Evolutionary conservation across 768 basidiomycete species (phyloP).

Genomic region (Phanerodontia chrysosporium): DNA sequence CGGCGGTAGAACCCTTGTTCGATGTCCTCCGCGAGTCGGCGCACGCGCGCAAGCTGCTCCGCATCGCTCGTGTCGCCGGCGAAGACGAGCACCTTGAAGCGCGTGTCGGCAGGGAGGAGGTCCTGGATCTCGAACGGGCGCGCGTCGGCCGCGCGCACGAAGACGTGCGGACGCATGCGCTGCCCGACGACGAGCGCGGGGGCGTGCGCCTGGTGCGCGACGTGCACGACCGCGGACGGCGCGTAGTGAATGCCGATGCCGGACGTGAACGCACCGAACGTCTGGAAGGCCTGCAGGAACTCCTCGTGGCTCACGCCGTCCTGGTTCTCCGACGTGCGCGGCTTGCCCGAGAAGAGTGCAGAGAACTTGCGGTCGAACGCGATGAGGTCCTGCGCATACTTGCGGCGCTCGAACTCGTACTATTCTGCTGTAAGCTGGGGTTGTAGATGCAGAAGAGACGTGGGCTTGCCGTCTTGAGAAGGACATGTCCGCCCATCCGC

Average conservation of each 20-base stretch:
- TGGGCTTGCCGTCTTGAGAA: constrained; percentile 43
- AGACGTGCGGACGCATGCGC: constrained; percentile 44
- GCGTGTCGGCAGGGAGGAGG: constrained; percentile 40
- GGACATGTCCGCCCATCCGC: constrained; percentile 42
- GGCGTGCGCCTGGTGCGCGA: constrained; percentile 34
- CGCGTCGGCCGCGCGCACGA: constrained; percentile 44
- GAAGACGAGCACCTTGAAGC: constrained; percentile 48
- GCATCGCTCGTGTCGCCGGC: constrained; percentile 31
- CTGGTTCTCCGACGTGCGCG: constrained; percentile 31
- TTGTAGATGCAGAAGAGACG: not conserved
- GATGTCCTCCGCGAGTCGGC: constrained; percentile 17
- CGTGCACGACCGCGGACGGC: constrained; percentile 34
- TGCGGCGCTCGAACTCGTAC: constrained; percentile 52
- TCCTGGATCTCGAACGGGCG: constrained; percentile 48
- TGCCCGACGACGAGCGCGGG: constrained; percentile 41
- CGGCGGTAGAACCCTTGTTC: constrained; percentile 17
- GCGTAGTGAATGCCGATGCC: constrained; percentile 49
- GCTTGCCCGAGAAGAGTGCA: constrained; percentile 51
- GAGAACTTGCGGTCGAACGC: constrained; percentile 49
- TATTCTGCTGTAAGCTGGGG: constrained; percentile 12
- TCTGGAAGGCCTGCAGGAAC: constrained; percentile 45
- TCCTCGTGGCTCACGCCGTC: constrained; percentile 48
- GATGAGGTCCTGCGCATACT: constrained; percentile 52
- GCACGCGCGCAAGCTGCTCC: constrained; percentile 17
- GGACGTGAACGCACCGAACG: constrained; percentile 42